Base-by-base conservation (phyloP, 352 stramenopile species). In the Globisporangium cederbergense region DNA sequence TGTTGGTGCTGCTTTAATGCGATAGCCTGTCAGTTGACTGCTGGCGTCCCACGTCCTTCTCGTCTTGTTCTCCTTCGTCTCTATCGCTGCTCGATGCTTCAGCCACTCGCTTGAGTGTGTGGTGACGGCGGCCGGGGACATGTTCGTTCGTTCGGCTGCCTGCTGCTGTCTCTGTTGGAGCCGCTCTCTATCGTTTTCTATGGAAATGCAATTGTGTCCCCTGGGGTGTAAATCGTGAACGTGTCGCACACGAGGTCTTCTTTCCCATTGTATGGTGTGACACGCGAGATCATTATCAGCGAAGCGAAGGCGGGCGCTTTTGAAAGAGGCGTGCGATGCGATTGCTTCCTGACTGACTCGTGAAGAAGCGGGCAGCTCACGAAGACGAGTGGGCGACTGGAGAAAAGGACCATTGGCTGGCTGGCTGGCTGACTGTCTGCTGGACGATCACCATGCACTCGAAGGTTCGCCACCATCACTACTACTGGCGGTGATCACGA, bases 141-240 rank as follows among this genome's bases (percentile, higher is more conserved):
- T 61, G 34, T 62, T 62, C 34, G 34, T 62, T 62, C 34, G 40
- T 28, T 53, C 40, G 40, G 38, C 56, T 32, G 55, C 55, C 51
- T 22, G 22, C 32, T 36, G 32, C 32, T 36, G 32, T 8, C 32
- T 36, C 32, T 36, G 32, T 10, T 25, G 5, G 22, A 52, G 55
- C 38, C 25, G 40, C 8, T n/a, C 25, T 61, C 55, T 61, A 61
- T 52, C 22, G 55, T 43, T 61, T 61, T 49, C 56, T 53, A 62
- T 62, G 49, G 55, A 51, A 60, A 52, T 3, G 20, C 22, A 51
- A 51, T 60, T 60, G 38, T 60, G 11, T 36, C n/a, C 38, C 55
- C 55, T 20, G 55, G 38, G n/a, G 32, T 16, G 25, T 11, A 34
- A 60, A 4, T n/a, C 11, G 20, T 20, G 51, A 38, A 47, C 14